phyloP scores from a whole-genome alignment of 2,329 filamentous ascomycete genomes.

The Fusarium temperatum region DNA sequence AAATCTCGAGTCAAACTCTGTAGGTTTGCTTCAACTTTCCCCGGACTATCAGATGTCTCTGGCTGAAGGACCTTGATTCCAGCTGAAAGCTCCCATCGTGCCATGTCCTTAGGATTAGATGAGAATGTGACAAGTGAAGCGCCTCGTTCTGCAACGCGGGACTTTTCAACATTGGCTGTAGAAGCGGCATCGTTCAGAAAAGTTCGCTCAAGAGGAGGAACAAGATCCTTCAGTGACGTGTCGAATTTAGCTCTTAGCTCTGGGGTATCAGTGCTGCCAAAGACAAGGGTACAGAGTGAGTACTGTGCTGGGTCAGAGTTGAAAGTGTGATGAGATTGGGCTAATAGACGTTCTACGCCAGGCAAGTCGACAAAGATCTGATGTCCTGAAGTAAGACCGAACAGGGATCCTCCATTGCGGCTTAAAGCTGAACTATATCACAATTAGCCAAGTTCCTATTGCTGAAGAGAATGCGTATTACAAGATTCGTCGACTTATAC shows the following conservation, averaged over 20 bases:
- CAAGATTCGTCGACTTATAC: constrained; percentile 20
- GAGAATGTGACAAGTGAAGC: constrained; percentile 29
- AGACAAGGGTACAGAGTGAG: constrained; percentile 26
- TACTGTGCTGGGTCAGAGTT: constrained; percentile 12
- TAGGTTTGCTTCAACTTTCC: constrained; percentile 15
- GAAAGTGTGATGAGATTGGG: constrained; percentile 23
- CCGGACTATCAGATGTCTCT: not conserved
- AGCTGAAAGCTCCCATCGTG: constrained; percentile 32
- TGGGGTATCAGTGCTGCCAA: constrained; percentile 9
- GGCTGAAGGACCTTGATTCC: not conserved
- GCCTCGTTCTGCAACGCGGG: constrained; percentile 13
- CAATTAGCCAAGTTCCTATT: not conserved
- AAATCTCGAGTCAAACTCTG: constrained; percentile 30
- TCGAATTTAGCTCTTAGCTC: constrained; percentile 13
- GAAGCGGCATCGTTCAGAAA: constrained; percentile 36
- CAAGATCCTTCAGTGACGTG: constrained; percentile 6
- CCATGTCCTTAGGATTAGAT: constrained; percentile 1
- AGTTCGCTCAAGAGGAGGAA: constrained; percentile 17
- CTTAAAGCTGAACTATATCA: constrained; percentile 2
- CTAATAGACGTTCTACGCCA: constrained; percentile 23
- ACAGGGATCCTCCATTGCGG: constrained; percentile 28
- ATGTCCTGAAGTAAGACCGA: constrained; percentile 31
- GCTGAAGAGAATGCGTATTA: not conserved
- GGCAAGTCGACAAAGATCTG: constrained; percentile 27
- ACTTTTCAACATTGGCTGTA: constrained; percentile 28